A percentile compares a stretch with the other conserved stretches of the same genome.
Evolutionary conservation across 176 grass and related monocot genomes (phyloP).

Genomic region (Rhynchospora breviuscula): DNA sequence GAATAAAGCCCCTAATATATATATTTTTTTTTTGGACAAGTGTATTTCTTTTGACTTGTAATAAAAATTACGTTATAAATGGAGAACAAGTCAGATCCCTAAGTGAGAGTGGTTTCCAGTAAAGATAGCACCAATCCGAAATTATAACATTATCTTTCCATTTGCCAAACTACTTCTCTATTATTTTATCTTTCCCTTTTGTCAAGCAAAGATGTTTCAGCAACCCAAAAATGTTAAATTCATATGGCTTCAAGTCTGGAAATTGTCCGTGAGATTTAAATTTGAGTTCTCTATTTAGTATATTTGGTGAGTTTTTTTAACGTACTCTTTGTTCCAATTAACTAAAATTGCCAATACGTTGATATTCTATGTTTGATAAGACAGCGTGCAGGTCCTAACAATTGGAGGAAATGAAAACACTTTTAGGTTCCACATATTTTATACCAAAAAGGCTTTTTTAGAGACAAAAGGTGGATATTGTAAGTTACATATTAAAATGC

Average conservation of each 20-base stretch:
- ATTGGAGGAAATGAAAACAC: neutral
- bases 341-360: neutral
- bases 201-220: neutral
- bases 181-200: neutral
- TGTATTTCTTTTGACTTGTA: neutral
- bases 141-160: neutral
- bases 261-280: neutral
- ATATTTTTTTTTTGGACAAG: neutral
- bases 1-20: neutral
- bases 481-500: neutral
- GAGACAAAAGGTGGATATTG: neutral
- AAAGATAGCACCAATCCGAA: neutral
- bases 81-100: constrained; percentile 5
- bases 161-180: neutral
- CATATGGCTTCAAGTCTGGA: neutral
- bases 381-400: neutral
- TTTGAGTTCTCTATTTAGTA: neutral
- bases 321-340: neutral
- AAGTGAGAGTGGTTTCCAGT: neutral
- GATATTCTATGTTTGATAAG: neutral
- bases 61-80: neutral
- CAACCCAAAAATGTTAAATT: neutral
- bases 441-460: neutral
- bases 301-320: neutral
- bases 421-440: neutral